A percentile compares a stretch with the other conserved stretches of the same genome.
Conservation (phyloP, 352 stramenopile genomes). For the Globisporangium nodosum region DNA sequence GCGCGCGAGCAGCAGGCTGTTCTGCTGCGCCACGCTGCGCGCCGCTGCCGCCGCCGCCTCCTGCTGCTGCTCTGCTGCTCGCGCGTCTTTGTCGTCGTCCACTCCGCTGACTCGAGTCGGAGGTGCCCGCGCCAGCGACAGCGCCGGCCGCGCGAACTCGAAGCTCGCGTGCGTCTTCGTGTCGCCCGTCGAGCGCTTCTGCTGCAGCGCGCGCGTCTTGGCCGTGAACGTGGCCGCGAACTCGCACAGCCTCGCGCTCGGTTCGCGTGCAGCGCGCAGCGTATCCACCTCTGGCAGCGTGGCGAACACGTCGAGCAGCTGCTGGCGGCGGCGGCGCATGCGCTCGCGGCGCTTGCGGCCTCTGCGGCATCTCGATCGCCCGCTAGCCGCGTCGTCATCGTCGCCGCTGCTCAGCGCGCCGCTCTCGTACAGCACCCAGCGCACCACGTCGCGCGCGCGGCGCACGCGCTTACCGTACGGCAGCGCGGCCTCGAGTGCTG, state of each 20-base stretch:
- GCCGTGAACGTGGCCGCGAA: slow-evolving; percentile 51
- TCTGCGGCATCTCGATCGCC: background rate
- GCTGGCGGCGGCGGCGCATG: slow-evolving; percentile 17
- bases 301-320: slow-evolving; percentile 22
- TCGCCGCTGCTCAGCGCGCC: slow-evolving; percentile 16
- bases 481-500: slow-evolving; percentile 39
- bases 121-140: background rate
- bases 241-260: slow-evolving; percentile 35
- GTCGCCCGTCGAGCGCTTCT: slow-evolving; percentile 55
- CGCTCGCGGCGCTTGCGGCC: slow-evolving; percentile 22
- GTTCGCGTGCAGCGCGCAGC: slow-evolving; percentile 34
- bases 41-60: background rate
- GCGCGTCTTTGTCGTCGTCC: background rate
- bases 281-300: slow-evolving; percentile 33
- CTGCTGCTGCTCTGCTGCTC: slow-evolving; percentile 7
- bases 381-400: slow-evolving; percentile 5
- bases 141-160: slow-evolving; percentile 45
- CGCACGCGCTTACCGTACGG: slow-evolving; percentile 48
- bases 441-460: slow-evolving; percentile 53
- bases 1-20: slow-evolving; percentile 8
- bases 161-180: slow-evolving; percentile 55
- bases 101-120: background rate
- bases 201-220: slow-evolving; percentile 36
- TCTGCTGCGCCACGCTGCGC: slow-evolving; percentile 16
- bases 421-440: slow-evolving; percentile 40